Conservation (phyloP, 2,329 filamentous ascomycete genomes). For the Scytalidium lignicola region DNA sequence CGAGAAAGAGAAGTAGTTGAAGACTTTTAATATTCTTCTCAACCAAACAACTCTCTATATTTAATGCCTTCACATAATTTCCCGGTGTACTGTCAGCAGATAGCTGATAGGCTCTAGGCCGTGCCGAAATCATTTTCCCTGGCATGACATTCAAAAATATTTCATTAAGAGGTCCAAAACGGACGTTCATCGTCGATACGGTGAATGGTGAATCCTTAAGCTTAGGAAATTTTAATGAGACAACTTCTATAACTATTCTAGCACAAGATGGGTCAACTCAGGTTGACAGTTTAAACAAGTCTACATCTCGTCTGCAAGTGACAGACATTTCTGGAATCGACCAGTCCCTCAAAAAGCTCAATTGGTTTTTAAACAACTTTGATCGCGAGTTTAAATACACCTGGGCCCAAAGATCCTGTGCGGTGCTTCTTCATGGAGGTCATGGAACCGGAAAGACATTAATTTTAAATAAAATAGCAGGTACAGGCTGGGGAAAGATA, state of each 20-base stretch:
- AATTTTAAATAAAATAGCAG: conserved; percentile 63
- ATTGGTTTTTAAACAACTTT: conserved; percentile 58
- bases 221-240: conserved; percentile 22
- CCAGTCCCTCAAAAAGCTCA: conserved; percentile 59
- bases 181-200: conserved; percentile 55
- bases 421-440: conserved; percentile 63
- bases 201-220: conserved; percentile 45
- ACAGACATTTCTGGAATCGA: conserved; percentile 63
- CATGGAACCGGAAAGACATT: conserved; percentile 81
- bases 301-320: conserved; percentile 33
- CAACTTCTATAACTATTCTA: conserved; percentile 11
- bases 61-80: background rate
- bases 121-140: conserved; percentile 63
- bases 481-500: conserved; percentile 65
- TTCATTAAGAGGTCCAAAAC: conserved; percentile 48
- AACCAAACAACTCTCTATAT: too few species aligned
- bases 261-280: conserved; percentile 15
- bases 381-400: conserved; percentile 29
- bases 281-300: conserved; percentile 3
- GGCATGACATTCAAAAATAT: conserved; percentile 67
- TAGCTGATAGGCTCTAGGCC: conserved; percentile 35
- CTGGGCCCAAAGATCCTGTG: conserved; percentile 27
- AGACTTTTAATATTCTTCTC: too few species aligned
- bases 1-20: too few species aligned
- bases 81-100: background rate